Evolutionary conservation across 2,329 filamentous ascomycete species (phyloP), one percentile per base, ranked within the genome.

Genomic region (Fusarium sp.): DNA sequence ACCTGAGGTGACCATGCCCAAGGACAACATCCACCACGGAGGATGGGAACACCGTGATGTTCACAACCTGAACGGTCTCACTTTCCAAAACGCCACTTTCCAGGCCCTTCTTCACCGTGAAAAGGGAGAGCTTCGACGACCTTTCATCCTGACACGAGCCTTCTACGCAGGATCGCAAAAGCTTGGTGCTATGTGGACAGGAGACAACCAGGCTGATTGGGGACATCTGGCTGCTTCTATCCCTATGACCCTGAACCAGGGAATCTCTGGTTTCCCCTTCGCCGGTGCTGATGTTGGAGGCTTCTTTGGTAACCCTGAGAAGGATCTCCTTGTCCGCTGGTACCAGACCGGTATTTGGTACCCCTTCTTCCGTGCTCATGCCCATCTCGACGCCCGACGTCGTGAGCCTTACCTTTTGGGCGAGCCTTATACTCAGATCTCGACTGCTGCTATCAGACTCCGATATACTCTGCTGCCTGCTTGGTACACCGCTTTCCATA

Each of bases 301-400:
- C 29, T 99, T 99, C 86, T 99, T 99, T 76, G 95, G 96, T 59
- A 98, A 99, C 81, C 96, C 96, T 0, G 92, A 92, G 75, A 94
- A 94, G 77, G 95, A 99, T 65, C 88, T 99, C 24, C 87, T 97
- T 73, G 92, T 93, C 13, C 90, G 96, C 41, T 99, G 96, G 96
- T 99, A 97, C 82, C 96, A 99, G 81, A 90, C 94, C 34, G 96
- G 96, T 67, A 93, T 93, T 59, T 99, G 97, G 85, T 98, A 98
- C 80, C 96, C 96, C 10, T 99, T 98, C 85, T 97, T 98, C 92
- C 93, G 96, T 67, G 96, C 90, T 3, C 96, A 99, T 78, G 96
- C 96, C 9, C 96, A 99, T 80, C 98, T 98, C 65, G 96, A 99
- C 77, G 92, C 96, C 41, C 93, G 96, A 47, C 92, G 96, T 27